These are phyloP conservation scores for Plectranthus barbatus DNA, from an alignment of 257 asterid species.

Conservation along the genomic window DNA sequence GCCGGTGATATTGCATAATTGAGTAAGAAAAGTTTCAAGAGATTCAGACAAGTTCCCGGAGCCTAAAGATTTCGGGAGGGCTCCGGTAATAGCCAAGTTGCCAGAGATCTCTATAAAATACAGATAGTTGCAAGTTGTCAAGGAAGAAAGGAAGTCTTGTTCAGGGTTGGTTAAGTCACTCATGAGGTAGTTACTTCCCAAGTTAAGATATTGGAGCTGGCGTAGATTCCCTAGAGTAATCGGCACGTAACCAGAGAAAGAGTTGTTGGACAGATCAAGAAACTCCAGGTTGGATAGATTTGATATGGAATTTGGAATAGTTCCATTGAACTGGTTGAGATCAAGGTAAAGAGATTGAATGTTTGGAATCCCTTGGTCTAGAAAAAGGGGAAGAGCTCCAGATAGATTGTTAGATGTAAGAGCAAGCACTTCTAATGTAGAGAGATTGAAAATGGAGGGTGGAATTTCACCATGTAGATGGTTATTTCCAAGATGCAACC, in stretches of 20 bases:
- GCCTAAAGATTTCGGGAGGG: not conserved
- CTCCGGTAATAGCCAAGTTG: not conserved
- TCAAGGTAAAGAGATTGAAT: not conserved
- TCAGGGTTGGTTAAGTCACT: not conserved
- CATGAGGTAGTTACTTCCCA: not conserved
- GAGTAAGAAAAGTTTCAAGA: not conserved
- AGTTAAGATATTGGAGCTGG: not conserved
- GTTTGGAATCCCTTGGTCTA: slow-evolving; percentile 1
- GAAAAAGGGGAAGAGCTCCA: not conserved
- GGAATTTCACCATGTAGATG: slow-evolving; percentile 6
- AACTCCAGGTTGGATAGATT: slow-evolving; percentile 6
- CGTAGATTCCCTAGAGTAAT: not conserved
- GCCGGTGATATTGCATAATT: not conserved
- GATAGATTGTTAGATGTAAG: not conserved
- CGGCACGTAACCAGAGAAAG: not conserved
- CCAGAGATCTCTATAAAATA: not conserved
- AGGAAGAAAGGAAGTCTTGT: not conserved
- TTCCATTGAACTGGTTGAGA: not conserved
- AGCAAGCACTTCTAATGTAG: not conserved
- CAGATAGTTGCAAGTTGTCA: not conserved
- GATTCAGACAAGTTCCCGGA: not conserved
- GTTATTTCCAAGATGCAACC: not conserved
- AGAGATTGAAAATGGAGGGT: slow-evolving; percentile 12
- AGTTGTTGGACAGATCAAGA: not conserved
- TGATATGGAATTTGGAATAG: slow-evolving; percentile 14